Evolutionary conservation across 2,329 filamentous ascomycete genomes (phyloP).

Genomic region (Pseudocercospora fijiensis): DNA sequence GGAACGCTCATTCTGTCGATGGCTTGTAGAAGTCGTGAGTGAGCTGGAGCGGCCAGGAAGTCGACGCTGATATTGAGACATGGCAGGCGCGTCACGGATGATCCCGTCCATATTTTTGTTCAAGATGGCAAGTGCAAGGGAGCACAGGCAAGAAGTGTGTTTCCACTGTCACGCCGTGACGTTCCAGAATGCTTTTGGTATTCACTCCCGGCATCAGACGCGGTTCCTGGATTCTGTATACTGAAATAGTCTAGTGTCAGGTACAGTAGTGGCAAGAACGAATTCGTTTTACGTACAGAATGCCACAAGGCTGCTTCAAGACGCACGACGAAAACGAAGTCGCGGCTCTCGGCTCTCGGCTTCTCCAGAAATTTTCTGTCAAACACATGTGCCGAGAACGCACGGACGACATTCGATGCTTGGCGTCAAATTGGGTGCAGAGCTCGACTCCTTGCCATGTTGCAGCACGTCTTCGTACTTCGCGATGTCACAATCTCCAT

Average conservation of each 20-base stretch:
- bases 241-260: background rate
- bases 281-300: slow-evolving; percentile 3
- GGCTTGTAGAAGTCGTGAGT: background rate
- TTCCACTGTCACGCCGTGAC: slow-evolving; percentile 3
- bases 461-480: too few relatives aligned
- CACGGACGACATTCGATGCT: background rate
- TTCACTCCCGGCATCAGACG: background rate
- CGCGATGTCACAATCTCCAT: too few relatives aligned
- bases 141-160: slow-evolving; percentile 1
- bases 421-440: background rate
- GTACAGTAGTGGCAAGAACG: slow-evolving; percentile 2
- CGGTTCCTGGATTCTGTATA: background rate
- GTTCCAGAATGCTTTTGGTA: slow-evolving; percentile 1
- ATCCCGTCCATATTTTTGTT: background rate
- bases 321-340: background rate
- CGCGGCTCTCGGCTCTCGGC: slow-evolving; percentile 4
- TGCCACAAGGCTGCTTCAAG: slow-evolving; percentile 4
- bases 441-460: too few relatives aligned
- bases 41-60: background rate
- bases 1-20: slow-evolving; percentile 1
- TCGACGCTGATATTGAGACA: background rate
- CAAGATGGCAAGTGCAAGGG: slow-evolving; percentile 3
- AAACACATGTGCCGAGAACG: background rate
- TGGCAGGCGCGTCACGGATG: background rate
- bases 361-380: slow-evolving; percentile 2